Percentiles rank a stretch among this genome's conserved stretches.
phyloP scores from a whole-genome alignment of 2,329 filamentous ascomycete genomes.

The Exophiala sp. region DNA sequence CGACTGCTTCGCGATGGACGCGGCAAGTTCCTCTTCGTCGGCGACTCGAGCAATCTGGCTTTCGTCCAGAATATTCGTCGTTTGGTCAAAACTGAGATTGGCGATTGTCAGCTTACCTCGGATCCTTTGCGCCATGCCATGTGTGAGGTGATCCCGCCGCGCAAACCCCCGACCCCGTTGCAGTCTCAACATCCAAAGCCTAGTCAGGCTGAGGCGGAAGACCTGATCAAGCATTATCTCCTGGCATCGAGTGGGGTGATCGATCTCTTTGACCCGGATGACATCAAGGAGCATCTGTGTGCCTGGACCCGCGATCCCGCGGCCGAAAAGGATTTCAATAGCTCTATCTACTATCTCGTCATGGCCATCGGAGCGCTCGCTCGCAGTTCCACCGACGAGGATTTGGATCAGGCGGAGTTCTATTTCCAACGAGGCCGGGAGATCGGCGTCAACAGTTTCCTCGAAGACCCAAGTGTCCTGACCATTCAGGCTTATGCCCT shows the following conservation, averaged over 20 bases:
- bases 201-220: constrained; percentile 37
- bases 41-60: constrained; percentile 49
- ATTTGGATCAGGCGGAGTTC: constrained; percentile 41
- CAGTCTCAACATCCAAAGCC: constrained; percentile 30
- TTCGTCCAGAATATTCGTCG: constrained; percentile 50
- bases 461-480: constrained; percentile 45
- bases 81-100: constrained; percentile 44
- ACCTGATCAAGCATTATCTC: constrained; percentile 40
- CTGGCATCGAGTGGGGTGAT: constrained; percentile 46
- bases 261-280: constrained; percentile 45
- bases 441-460: constrained; percentile 42
- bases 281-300: constrained; percentile 38
- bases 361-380: constrained; percentile 43
- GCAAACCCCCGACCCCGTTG: constrained; percentile 15
- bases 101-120: constrained; percentile 39
- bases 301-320: constrained; percentile 36
- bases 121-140: constrained; percentile 40
- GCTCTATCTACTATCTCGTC: constrained; percentile 48
- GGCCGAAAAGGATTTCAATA: constrained; percentile 35
- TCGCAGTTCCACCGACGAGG: constrained; percentile 32
- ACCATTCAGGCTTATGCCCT: constrained; percentile 49
- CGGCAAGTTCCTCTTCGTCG: constrained; percentile 51
- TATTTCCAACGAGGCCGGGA: constrained; percentile 46
- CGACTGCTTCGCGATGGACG: constrained; percentile 48
- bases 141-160: constrained; percentile 32